A percentile compares a stretch with the other conserved stretches of the same genome.
phyloP scores from a whole-genome alignment of 2,329 filamentous ascomycete species.

The Ophiocordyceps robertsii region DNA sequence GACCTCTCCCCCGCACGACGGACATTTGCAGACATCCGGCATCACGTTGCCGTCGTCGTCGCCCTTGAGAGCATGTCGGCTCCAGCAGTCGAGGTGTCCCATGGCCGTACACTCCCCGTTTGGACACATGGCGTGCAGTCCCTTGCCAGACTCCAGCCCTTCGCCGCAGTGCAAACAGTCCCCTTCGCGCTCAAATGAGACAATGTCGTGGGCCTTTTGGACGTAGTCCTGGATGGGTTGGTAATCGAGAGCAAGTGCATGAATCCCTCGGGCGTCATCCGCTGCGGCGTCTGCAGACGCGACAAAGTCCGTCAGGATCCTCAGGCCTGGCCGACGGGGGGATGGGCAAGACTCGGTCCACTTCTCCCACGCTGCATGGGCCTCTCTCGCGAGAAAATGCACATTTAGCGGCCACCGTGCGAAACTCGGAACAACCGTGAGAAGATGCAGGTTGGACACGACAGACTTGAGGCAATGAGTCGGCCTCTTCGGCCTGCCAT shows the following conservation, averaged over 20 bases:
- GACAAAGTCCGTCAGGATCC: conserved; percentile 43
- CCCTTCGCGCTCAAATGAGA: conserved; percentile 42
- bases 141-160: conserved; percentile 29
- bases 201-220: conserved; percentile 38
- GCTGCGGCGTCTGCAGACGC: conserved; percentile 7
- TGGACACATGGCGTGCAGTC: conserved; percentile 44
- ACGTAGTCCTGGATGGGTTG: conserved; percentile 37
- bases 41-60: conserved; percentile 35
- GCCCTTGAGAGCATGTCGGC: conserved; percentile 31
- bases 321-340: conserved; percentile 31
- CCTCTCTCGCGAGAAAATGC: conserved; percentile 63
- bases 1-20: conserved; percentile 47
- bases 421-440: conserved; percentile 72
- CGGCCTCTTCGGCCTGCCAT: conserved; percentile 42
- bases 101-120: conserved; percentile 39
- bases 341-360: conserved; percentile 38
- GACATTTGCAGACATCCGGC: conserved; percentile 58
- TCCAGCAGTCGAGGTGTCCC: conserved; percentile 48
- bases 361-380: conserved; percentile 53
- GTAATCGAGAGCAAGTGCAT: conserved; percentile 41
- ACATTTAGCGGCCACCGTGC: conserved; percentile 68
- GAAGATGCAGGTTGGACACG: conserved; percentile 66
- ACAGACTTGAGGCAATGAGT: conserved; percentile 50
- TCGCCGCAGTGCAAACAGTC: conserved; percentile 39
- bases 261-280: conserved; percentile 29